Base-by-base conservation (phyloP, 2,329 filamentous ascomycete genomes). In the Fusarium mangiferae region DNA sequence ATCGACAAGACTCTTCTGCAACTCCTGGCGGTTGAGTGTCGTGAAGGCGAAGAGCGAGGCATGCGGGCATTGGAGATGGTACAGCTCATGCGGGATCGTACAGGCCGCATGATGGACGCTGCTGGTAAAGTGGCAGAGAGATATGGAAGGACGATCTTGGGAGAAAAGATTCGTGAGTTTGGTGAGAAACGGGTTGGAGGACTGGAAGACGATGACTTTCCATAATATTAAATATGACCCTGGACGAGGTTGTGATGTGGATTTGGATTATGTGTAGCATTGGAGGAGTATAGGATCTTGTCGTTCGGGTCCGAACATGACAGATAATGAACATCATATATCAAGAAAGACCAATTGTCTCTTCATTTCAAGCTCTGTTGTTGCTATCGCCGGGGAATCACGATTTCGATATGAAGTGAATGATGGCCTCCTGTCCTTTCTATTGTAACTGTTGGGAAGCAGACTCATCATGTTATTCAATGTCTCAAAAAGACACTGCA, bases 1-100 rank as follows among this genome's bases (percentile, higher is more conserved):
- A 90, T 97, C 42, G 95, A 99, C 85, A 98, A 98, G 85, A 91
- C 92, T 48, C 86, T 99, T 57, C 85, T 99, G 73, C 95, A 98
- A 85, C 88, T 98, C 81, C 86, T 99, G 79, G 95, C 94, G 6
- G 86, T 92, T 12, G 96, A 98, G 85, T 99, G 96, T 81, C 91
- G 95, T 68, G 94, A 96, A 75, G 94, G 95, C 49, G 96, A 99
- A 82, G 95, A 98, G 72, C 88, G 93, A 36, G 96, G 95, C 11
- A 98, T 98, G 94, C 94, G 96, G 75, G 96, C 96, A 2, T 85
- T 99, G 41, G 97, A 99, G 84, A 89, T 98, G 78, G 96, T 97
- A 36, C 87, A 89, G 70, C 86, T 99, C 78, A 93, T 99, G 91
- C 89, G 89, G 49, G 95, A 98, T 84, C 87, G 90, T 51, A 93